Evolutionary conservation across 306 rosid species (phyloP), one percentile per base, ranked within the genome.

Genomic region (Elaeagnus macrophylla): DNA sequence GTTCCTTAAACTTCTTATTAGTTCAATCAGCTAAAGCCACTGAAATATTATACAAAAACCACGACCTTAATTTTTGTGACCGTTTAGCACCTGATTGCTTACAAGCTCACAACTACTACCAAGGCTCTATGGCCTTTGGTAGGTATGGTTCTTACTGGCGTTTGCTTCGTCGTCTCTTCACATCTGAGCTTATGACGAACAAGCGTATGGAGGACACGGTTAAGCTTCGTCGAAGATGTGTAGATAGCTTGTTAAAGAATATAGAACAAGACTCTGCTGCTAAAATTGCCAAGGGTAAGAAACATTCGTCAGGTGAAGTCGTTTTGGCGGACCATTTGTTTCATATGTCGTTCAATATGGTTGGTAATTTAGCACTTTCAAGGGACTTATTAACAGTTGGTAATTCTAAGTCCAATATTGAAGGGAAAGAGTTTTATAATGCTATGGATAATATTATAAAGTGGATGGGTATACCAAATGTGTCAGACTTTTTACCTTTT

Each of bases 371-470:
- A 3, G 13, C 13, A 5, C 46, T 41, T 10, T 41, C 46, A 6
- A 41, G 13, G 46, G 46, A 41, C 10, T 41, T 41, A 13, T 41
- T 41, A 13, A 2, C 32, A 25, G 4, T 2, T 25, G 46, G n/a
- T n/a, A n/a, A 41, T 41, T 5, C 46, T 13, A 41, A 41, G 61
- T 72, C 49, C 73, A 69, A 52, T 56, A 25, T 25, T 25, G 76
- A n/a, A 9, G 69, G 82, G 79, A 65, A 72, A 0, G 68, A 77
- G 48, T 20, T 8, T 2, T 77, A 69, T 48, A 69, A 65, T 3
- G 79, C 82, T 1, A 41, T 41, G 46, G 6, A 2, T 10, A 41
- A 13, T 1, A 10, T 41, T 10, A 41, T 41, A 13, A 6, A 41
- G 10, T 41, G 46, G 46, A 41, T 9, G 10, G 48, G 17, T n/a